phyloP scores from a whole-genome alignment of 2,329 filamentous ascomycete species.

The Talaromyces islandicus region DNA sequence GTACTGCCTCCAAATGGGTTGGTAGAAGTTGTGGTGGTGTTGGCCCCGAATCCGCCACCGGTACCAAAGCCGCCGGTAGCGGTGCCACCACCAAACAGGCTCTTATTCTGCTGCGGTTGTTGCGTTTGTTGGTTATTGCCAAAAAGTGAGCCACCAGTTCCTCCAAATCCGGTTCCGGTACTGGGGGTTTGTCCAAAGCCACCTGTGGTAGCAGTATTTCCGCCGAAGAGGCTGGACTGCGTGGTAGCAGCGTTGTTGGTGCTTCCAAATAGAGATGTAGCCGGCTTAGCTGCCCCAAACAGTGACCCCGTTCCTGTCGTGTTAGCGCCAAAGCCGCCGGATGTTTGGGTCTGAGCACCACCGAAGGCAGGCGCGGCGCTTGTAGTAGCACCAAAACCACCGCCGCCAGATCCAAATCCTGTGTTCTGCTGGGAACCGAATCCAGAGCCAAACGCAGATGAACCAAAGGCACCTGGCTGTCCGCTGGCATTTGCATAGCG shows the following conservation, averaged over 20 bases:
- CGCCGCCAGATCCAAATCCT: constrained; percentile 39
- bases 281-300: constrained; percentile 41
- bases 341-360: constrained; percentile 33
- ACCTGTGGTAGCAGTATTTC: constrained; percentile 28
- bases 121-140: constrained; percentile 30
- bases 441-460: constrained; percentile 50
- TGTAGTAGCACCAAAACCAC: constrained; percentile 18
- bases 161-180: constrained; percentile 22
- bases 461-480: constrained; percentile 75
- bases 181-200: constrained; percentile 24
- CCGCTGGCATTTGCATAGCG: constrained; percentile 77
- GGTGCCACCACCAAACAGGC: constrained; percentile 27
- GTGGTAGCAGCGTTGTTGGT: constrained; percentile 25
- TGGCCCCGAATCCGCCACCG: constrained; percentile 27
- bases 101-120: constrained; percentile 30
- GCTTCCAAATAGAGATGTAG: constrained; percentile 31
- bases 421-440: constrained; percentile 38
- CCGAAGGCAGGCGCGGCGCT: constrained; percentile 29
- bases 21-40: constrained; percentile 29
- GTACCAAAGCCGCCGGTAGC: constrained; percentile 23
- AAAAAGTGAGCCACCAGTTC: constrained; percentile 37
- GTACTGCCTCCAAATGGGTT: constrained; percentile 35
- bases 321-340: constrained; percentile 32
- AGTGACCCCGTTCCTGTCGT: constrained; percentile 27
- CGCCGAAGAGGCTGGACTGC: constrained; percentile 36